Evolutionary conservation across 352 stramenopile genomes (phyloP).

Genomic region (Pythium vanterpoolii): DNA sequence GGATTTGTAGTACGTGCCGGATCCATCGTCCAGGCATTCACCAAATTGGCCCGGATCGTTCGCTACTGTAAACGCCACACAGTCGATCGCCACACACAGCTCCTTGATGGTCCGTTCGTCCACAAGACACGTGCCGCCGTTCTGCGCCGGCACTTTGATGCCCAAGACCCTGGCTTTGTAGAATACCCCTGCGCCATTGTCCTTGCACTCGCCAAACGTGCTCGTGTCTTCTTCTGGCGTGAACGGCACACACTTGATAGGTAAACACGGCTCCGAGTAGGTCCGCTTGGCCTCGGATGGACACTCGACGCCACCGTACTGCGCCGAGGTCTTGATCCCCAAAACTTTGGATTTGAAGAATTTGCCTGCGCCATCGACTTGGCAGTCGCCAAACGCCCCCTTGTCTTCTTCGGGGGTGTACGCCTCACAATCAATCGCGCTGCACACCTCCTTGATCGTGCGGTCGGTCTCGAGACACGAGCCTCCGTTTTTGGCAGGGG

Average conservation of each 20-base stretch:
- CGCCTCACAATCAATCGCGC: not conserved
- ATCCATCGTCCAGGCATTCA: not conserved
- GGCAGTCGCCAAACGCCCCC: not conserved
- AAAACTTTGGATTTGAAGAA: not conserved
- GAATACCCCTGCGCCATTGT: not conserved
- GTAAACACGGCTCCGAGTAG: not conserved
- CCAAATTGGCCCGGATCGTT: not conserved
- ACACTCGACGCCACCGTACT: not conserved
- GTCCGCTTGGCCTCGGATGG: not conserved
- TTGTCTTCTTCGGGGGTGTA: not conserved
- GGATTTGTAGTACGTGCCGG: not conserved
- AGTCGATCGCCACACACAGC: too few species aligned
- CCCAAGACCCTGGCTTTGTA: not conserved
- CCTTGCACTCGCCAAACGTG: not conserved
- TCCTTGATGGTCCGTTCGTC: not conserved
- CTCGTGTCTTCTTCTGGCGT: not conserved
- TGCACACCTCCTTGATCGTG: not conserved
- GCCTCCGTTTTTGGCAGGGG: not conserved
- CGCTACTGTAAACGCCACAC: not conserved
- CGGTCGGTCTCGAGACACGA: not conserved
- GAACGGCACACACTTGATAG: not conserved
- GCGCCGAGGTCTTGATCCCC: not conserved
- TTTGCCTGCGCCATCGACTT: not conserved
- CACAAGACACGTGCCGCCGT: slow-evolving; percentile 1
- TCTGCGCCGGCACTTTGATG: not conserved